Base-by-base conservation (phyloP, 176 grass and related monocot genomes). In the Elymus sibiricus region DNA sequence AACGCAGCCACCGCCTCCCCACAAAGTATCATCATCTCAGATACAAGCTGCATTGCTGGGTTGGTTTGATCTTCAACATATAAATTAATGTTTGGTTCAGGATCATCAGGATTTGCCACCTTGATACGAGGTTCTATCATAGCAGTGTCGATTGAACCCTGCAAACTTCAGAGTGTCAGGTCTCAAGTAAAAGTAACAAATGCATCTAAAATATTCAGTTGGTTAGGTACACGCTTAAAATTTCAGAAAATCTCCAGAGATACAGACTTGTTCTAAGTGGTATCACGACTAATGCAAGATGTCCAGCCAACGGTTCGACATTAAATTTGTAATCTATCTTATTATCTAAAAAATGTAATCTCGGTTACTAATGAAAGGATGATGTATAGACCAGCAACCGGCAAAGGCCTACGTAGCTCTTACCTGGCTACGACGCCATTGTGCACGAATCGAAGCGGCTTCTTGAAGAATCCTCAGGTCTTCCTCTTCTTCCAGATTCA, bases 1-100 rank as follows among this genome's bases (percentile, higher is more conserved):
- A 95, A 95, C 35, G 93, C 87, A 43, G 96, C 90, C 74, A 98
- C 80, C 62, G 79, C 88, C 88, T 98, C 96, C 31, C 91, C 91
- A 82, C 96, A 98, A 35, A 98, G 91, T 89, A 98, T 94, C 96
- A 98, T 98, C 93, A 98, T 95, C 85, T 98, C 96, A 66, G 91
- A 91, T 78, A 98, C 95, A 78, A 98, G 91, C 74, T 87, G 87
- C 90, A 89, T 92, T 68, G 93, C 89, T 37, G 96, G 84, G 64
- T 89, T 89, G 64, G 88, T 70, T 89, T 92, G 90, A 35, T 93
- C 83, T 92, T 94, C 93, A 49, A 94, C 83, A 81, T 95, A 95
- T 60, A 98, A 79, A 92, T 91, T 92, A 80, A 98, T 92, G 53
- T 64, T 84, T 40, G 96, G 93, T 88, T 95, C 91, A 63, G 88